Conservation (phyloP, 1,139 yeast genomes). For the Geotrichum aggregatum region DNA sequence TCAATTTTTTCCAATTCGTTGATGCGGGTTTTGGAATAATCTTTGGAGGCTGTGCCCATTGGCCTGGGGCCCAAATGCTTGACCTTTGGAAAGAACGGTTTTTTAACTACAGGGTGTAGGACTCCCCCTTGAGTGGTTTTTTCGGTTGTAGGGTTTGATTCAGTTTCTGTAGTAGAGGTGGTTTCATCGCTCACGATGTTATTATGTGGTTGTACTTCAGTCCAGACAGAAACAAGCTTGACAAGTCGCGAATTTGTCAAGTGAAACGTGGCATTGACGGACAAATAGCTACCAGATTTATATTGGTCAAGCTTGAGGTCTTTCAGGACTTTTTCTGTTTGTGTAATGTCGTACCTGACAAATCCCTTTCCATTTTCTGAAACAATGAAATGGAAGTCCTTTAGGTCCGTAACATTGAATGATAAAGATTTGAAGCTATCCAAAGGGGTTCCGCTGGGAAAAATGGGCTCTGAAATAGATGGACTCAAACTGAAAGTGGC, state of each 20-base stretch:
- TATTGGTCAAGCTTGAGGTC: conserved; percentile 28
- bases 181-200: conserved; percentile 5
- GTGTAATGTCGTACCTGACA: conserved; percentile 37
- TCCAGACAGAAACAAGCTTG: conserved; percentile 27
- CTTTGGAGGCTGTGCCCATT: conserved; percentile 35
- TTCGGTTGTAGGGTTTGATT: neutral
- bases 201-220: conserved; percentile 23
- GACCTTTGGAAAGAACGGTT: conserved; percentile 20
- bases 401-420: conserved; percentile 7
- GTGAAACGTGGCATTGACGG: conserved; percentile 24
- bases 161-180: conserved; percentile 2
- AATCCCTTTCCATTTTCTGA: conserved; percentile 54
- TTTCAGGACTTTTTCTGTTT: conserved; percentile 4
- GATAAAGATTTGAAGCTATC: conserved; percentile 24
- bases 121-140: neutral
- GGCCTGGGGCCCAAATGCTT: conserved; percentile 32
- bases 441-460: conserved; percentile 35
- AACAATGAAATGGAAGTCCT: conserved; percentile 43
- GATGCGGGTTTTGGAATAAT: conserved; percentile 31
- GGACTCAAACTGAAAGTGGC: conserved; percentile 29
- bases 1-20: conserved; percentile 33
- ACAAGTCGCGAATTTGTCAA: conserved; percentile 30
- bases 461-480: conserved; percentile 25
- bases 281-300: conserved; percentile 21
- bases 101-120: neutral